A percentile compares a stretch with the other conserved stretches of the same genome.
phyloP scores from a whole-genome alignment of 441 rosid genomes.

The Brassica hybrid region DNA sequence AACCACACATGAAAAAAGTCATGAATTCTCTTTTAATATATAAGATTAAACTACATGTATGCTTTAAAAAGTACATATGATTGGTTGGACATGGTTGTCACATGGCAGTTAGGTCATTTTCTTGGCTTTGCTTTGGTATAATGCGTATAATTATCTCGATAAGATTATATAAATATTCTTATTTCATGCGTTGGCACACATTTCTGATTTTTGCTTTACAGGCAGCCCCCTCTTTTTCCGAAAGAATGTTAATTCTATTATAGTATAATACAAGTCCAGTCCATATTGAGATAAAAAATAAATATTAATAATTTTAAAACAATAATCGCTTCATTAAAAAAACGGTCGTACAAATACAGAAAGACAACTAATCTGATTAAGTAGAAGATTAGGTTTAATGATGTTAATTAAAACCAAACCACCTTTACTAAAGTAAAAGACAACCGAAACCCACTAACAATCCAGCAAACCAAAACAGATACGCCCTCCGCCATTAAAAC shows the following conservation, averaged over 20 bases:
- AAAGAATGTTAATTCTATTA: neutral
- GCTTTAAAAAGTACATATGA: neutral
- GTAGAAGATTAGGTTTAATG: neutral
- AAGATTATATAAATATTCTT: neutral
- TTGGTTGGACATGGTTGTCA: constrained; percentile 3
- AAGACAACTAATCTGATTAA: neutral
- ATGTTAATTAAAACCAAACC: constrained; percentile 3
- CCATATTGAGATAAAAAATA: neutral
- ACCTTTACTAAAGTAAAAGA: neutral
- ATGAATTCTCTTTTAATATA: no score
- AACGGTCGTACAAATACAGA: neutral
- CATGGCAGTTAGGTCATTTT: neutral
- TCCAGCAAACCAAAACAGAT: no score
- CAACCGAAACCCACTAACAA: neutral
- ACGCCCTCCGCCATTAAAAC: constrained; percentile 12
- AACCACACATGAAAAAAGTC: no score
- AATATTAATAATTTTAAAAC: neutral
- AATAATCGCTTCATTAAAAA: neutral
- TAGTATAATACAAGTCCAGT: neutral
- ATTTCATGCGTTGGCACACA: neutral
- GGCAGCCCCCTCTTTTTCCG: no score
- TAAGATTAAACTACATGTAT: constrained; percentile 3
- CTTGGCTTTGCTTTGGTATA: neutral
- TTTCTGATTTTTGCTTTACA: neutral
- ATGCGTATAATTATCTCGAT: neutral